These are phyloP conservation scores for Bruguiera sexangula DNA, from an alignment of 345 rosid species.

Conservation along the genomic window DNA sequence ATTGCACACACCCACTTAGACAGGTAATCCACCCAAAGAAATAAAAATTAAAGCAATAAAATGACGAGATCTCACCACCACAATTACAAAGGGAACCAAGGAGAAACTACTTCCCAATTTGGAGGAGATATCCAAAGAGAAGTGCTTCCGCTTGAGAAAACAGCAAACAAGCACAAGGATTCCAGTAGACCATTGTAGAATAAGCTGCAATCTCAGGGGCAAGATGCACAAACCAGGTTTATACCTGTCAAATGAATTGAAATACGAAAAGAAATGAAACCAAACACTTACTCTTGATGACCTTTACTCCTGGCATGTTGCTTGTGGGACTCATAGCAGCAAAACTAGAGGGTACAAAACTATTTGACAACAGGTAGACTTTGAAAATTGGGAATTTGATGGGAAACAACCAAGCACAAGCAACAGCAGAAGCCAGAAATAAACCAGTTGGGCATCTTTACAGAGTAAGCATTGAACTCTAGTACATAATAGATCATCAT, in stretches of 20 bases:
- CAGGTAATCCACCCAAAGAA: background rate
- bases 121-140: slow-evolving; percentile 60
- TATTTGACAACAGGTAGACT: slow-evolving; percentile 8
- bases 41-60: background rate
- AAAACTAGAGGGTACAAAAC: slow-evolving; percentile 10
- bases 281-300: slow-evolving; percentile 34
- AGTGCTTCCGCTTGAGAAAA: slow-evolving; percentile 67
- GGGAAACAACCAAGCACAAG: slow-evolving; percentile 1
- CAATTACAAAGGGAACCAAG: slow-evolving; percentile 74
- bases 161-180: slow-evolving; percentile 78
- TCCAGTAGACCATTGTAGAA: slow-evolving; percentile 87
- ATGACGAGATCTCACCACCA: slow-evolving; percentile 65
- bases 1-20: no score
- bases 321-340: slow-evolving; percentile 14
- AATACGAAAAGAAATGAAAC: slow-evolving; percentile 36
- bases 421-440: background rate
- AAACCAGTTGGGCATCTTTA: background rate
- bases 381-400: slow-evolving; percentile 7
- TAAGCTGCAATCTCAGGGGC: slow-evolving; percentile 91
- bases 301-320: slow-evolving; percentile 28
- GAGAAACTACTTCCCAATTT: slow-evolving; percentile 98
- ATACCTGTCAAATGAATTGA: slow-evolving; percentile 47
- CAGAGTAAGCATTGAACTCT: background rate
- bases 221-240: slow-evolving; percentile 43
- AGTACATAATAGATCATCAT: background rate